Evolutionary conservation across 768 basidiomycete species (phyloP).

Genomic region (Tulasnella sp.): DNA sequence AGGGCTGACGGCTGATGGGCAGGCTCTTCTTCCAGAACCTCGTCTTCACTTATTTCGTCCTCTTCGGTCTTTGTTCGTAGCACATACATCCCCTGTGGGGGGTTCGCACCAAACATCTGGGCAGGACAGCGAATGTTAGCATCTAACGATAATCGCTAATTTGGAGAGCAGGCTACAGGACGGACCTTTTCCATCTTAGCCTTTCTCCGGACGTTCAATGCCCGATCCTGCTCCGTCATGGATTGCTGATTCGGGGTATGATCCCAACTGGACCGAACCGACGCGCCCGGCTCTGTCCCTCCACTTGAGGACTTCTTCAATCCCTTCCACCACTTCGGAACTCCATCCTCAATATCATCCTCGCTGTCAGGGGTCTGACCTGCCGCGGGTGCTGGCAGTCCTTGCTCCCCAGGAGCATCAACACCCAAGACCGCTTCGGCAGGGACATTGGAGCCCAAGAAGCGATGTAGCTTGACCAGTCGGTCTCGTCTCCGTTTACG

Average conservation of each 20-base stretch:
- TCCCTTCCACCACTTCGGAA: constrained; percentile 17
- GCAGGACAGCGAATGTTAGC: neutral
- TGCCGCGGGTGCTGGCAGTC: constrained; percentile 32
- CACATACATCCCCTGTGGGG: constrained; percentile 67
- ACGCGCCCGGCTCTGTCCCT: constrained; percentile 28
- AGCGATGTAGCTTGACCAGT: constrained; percentile 74
- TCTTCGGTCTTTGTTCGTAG: neutral
- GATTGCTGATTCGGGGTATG: constrained; percentile 41
- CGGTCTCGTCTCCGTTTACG: constrained; percentile 64
- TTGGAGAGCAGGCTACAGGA: constrained; percentile 5
- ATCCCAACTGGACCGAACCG: constrained; percentile 48
- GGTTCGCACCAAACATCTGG: constrained; percentile 74
- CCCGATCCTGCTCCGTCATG: constrained; percentile 64
- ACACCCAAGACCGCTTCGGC: constrained; percentile 48
- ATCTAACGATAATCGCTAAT: constrained; percentile 14
- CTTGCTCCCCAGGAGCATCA: constrained; percentile 26
- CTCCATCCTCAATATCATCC: constrained; percentile 13
- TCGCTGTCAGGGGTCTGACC: constrained; percentile 30
- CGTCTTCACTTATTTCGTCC: neutral
- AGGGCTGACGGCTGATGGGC: neutral
- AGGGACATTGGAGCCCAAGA: constrained; percentile 75
- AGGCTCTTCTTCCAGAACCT: neutral
- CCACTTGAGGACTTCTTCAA: constrained; percentile 8
- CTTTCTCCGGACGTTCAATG: constrained; percentile 68
- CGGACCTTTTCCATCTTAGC: constrained; percentile 82